Conservation (phyloP, 1,284 basidiomycete species). For the Irpex lacteus region DNA sequence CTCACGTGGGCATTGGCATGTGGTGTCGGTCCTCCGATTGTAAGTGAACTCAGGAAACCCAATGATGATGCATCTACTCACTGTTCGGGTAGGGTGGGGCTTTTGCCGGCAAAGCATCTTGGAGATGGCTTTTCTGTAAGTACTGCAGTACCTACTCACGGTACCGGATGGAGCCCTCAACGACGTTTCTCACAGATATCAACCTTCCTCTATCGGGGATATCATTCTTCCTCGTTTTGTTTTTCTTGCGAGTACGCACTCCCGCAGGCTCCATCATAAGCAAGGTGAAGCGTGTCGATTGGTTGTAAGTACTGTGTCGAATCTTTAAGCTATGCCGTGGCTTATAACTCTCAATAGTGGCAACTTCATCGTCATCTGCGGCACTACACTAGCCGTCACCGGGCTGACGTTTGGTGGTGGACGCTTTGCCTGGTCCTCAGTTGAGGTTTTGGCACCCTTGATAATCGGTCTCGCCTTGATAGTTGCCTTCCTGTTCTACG, state of each 20-base stretch:
- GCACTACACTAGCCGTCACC: slow-evolving; percentile 15
- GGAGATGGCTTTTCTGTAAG: slow-evolving; percentile 31
- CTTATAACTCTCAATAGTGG: slow-evolving; percentile 6
- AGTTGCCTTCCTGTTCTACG: slow-evolving; percentile 15
- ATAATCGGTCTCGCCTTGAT: slow-evolving; percentile 16
- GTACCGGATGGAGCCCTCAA: background rate
- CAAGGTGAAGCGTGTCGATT: slow-evolving; percentile 16
- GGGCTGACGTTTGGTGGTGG: slow-evolving; percentile 17
- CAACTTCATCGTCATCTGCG: slow-evolving; percentile 15
- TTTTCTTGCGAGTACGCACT: slow-evolving; percentile 9
- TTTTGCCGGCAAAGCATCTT: slow-evolving; percentile 18
- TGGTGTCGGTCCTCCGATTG: slow-evolving; percentile 31
- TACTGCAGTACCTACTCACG: background rate
- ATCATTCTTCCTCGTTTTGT: slow-evolving; percentile 29
- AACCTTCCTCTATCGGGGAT: slow-evolving; percentile 36
- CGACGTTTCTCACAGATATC: slow-evolving; percentile 21
- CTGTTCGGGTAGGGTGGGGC: slow-evolving; percentile 17
- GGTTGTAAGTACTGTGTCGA: slow-evolving; percentile 9
- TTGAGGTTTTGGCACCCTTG: slow-evolving; percentile 17
- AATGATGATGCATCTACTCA: background rate
- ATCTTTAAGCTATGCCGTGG: background rate
- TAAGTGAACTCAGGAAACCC: slow-evolving; percentile 15
- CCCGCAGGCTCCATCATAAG: slow-evolving; percentile 11
- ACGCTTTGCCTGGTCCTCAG: slow-evolving; percentile 19
- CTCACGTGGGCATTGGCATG: slow-evolving; percentile 33